Evolutionary conservation across 192 early-diverging fungal species (phyloP), one percentile per base, ranked within the genome.

Genomic region (Entomortierella chlamydospora): DNA sequence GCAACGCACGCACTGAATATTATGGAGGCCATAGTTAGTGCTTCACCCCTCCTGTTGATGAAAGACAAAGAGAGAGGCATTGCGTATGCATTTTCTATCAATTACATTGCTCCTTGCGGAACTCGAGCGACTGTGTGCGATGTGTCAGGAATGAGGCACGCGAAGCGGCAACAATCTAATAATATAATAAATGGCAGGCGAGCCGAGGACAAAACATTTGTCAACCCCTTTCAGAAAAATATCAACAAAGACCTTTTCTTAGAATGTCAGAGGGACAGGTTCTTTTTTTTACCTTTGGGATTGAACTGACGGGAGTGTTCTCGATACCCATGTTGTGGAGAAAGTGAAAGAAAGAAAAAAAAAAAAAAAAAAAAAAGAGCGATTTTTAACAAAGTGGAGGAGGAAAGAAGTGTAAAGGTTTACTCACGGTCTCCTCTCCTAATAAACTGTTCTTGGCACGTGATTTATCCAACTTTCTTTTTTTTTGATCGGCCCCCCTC

Each of bases 21-120:
- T n/a, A n/a, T n/a, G n/a, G 34, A 37, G 5, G 34, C 10, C 34
- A 37, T 37, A 37, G n/a, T n/a, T n/a, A n/a, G n/a, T n/a, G n/a
- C n/a, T n/a, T n/a, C n/a, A n/a, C n/a, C n/a, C n/a, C n/a, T n/a
- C n/a, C n/a, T n/a, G n/a, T n/a, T n/a, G n/a, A n/a, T n/a, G n/a
- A n/a, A n/a, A n/a, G n/a, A n/a, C n/a, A n/a, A n/a, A n/a, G n/a
- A n/a, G n/a, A n/a, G n/a, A n/a, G n/a, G n/a, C n/a, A n/a, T n/a
- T n/a, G n/a, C 34, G 34, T 7, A 4, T 37, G 10, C 34, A 7
- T 7, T 37, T 37, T 37, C 10, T 37, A 4, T 37, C 10, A 37
- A 37, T 60, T 78, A 78, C 74, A 77, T 74, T 93, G 93, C 56
- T 89, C 68, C 72, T 87, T 88, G 50, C 90, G 84, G 65, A 76